Percentiles rank a stretch among this genome's conserved stretches.
These are phyloP conservation scores for Nymphaea thermarum DNA, from an alignment of 164 flowering plant species.

Conservation along the genomic window DNA sequence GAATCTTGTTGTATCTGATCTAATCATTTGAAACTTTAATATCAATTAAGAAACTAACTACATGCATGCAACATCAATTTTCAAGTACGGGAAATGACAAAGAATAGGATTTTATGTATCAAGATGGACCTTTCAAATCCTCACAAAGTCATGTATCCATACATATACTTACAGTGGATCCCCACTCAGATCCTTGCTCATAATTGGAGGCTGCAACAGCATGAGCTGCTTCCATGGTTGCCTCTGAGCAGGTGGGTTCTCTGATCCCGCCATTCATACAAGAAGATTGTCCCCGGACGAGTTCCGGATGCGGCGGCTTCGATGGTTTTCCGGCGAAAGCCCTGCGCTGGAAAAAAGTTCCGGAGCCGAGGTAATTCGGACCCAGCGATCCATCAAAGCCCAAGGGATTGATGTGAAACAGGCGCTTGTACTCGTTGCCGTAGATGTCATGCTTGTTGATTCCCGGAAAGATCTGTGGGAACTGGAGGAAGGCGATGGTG, in stretches of 20 bases:
- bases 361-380: conserved; percentile 43
- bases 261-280: conserved; percentile 3
- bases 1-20: no score
- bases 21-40: no score
- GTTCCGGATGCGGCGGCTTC: conserved; percentile 8
- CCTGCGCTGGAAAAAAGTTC: conserved; percentile 41
- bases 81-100: not conserved
- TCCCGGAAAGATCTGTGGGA: conserved; percentile 42
- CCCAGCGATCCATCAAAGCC: conserved; percentile 59
- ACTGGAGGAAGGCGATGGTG: conserved; percentile 44
- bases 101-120: not conserved
- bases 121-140: not conserved
- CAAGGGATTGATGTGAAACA: conserved; percentile 22
- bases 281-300: conserved; percentile 18
- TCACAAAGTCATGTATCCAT: not conserved
- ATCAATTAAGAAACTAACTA: no score
- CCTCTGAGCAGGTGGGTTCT: conserved; percentile 12
- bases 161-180: conserved; percentile 30
- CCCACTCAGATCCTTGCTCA: conserved; percentile 48
- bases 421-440: conserved; percentile 17
- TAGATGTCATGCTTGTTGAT: conserved; percentile 38
- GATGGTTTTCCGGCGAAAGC: conserved; percentile 41
- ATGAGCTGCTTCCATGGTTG: conserved; percentile 23
- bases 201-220: conserved; percentile 38
- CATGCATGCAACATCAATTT: not conserved